phyloP scores from a whole-genome alignment of 2,329 filamentous ascomycete species.

The Aureobasidium mangrovei region DNA sequence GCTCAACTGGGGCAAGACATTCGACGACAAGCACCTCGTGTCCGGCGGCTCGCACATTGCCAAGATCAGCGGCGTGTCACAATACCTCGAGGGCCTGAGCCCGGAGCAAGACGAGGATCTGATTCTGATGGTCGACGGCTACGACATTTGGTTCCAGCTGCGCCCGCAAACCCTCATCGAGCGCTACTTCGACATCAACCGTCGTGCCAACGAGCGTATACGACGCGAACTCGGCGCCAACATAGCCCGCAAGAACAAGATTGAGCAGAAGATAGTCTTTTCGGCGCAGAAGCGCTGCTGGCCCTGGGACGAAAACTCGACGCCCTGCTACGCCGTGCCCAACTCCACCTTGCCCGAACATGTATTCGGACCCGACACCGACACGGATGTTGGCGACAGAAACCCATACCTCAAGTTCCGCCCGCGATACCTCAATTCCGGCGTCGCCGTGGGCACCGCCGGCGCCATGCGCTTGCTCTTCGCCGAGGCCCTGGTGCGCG shows the following conservation, averaged over 20 bases:
- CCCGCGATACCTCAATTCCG: slow-evolving; percentile 33
- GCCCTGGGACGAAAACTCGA: slow-evolving; percentile 33
- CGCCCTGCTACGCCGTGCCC: slow-evolving; percentile 45
- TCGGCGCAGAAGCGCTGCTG: slow-evolving; percentile 47
- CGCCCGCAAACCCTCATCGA: slow-evolving; percentile 54
- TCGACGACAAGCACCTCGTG: neutral
- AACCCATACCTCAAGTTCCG: slow-evolving; percentile 27
- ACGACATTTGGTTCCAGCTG: slow-evolving; percentile 57
- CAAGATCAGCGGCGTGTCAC: slow-evolving; percentile 22
- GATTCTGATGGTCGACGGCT: slow-evolving; percentile 55
- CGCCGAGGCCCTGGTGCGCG: slow-evolving; percentile 26
- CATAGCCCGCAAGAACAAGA: slow-evolving; percentile 24
- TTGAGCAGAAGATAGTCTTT: slow-evolving; percentile 48
- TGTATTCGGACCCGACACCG: slow-evolving; percentile 40
- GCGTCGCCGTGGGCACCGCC: slow-evolving; percentile 20
- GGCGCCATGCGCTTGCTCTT: slow-evolving; percentile 23
- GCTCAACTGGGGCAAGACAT: slow-evolving; percentile 19
- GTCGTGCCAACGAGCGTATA: slow-evolving; percentile 37
- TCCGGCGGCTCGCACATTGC: slow-evolving; percentile 19
- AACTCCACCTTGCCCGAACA: slow-evolving; percentile 42
- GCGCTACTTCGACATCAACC: slow-evolving; percentile 46
- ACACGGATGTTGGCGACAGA: slow-evolving; percentile 37
- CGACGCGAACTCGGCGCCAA: slow-evolving; percentile 24
- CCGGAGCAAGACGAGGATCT: slow-evolving; percentile 39
- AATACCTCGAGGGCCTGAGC: slow-evolving; percentile 23